A percentile compares a stretch with the other conserved stretches of the same genome.
phyloP scores from a whole-genome alignment of 2,329 filamentous ascomycete genomes.

The Endocalyx cinctus region DNA sequence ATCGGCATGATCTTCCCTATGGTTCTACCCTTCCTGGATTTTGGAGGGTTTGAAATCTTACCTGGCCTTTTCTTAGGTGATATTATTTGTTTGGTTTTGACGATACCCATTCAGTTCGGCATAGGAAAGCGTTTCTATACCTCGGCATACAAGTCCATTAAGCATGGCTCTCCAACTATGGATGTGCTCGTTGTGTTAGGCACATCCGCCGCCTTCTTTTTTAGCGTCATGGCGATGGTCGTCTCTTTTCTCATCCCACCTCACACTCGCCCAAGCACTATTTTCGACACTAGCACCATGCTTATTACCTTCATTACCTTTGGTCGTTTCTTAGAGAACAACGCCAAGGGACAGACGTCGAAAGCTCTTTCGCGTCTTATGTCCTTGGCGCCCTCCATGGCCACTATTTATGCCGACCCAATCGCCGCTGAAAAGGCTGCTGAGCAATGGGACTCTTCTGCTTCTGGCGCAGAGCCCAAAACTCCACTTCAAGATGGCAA shows the following conservation, averaged over 20 bases:
- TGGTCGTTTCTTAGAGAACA: constrained; percentile 87
- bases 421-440: constrained; percentile 89
- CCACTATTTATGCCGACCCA: constrained; percentile 91
- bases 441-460: constrained; percentile 63
- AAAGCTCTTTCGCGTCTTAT: constrained; percentile 90
- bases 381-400: constrained; percentile 94
- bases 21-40: constrained; percentile 70
- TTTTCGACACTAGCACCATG: constrained; percentile 98
- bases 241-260: constrained; percentile 73
- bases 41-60: constrained; percentile 62
- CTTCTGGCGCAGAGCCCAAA: constrained; percentile 40
- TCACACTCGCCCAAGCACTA: constrained; percentile 76
- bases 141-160: constrained; percentile 88
- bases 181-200: constrained; percentile 92
- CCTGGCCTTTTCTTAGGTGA: constrained; percentile 86
- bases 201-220: constrained; percentile 94
- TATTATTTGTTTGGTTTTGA: constrained; percentile 75
- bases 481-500: constrained; percentile 45
- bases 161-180: constrained; percentile 92
- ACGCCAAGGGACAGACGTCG: constrained; percentile 93
- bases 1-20: constrained; percentile 95
- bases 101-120: constrained; percentile 92
- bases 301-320: constrained; percentile 92
- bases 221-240: constrained; percentile 82
- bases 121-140: constrained; percentile 92